phyloP scores from a whole-genome alignment of 2,329 filamentous ascomycete genomes.

The Pseudomassariella vexata region DNA sequence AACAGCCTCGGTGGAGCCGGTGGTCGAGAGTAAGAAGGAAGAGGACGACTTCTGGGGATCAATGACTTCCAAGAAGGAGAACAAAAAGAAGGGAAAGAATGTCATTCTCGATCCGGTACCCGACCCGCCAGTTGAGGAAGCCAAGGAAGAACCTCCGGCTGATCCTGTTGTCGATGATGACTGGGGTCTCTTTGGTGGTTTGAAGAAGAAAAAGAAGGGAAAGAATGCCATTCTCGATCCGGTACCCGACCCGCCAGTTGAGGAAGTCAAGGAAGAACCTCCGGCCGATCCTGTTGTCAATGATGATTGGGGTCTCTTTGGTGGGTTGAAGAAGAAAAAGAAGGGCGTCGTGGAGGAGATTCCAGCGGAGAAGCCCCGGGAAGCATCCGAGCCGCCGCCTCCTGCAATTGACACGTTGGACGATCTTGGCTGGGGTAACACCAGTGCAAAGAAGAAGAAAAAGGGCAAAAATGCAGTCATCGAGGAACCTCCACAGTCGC shows the following conservation, averaged over 20 bases:
- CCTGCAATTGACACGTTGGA: conserved; percentile 17
- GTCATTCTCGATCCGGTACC: conserved; percentile 15
- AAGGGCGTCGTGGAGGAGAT: conserved; percentile 17
- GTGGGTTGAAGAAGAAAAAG: conserved; percentile 36
- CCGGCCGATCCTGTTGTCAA: no score
- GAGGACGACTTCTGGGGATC: conserved; percentile 25
- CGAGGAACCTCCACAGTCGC: conserved; percentile 11
- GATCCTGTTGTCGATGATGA: conserved; percentile 17
- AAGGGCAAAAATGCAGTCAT: conserved; percentile 20
- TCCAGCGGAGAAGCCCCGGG: no score
- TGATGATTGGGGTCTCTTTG: conserved; percentile 24
- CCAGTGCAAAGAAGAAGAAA: conserved; percentile 27
- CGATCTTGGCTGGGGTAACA: conserved; percentile 11
- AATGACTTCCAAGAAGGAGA: conserved; percentile 17
- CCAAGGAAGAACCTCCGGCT: conserved; percentile 9
- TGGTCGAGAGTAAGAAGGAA: conserved; percentile 28
- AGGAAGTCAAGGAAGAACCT: conserved; percentile 7
- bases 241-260: conserved; percentile 18
- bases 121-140: conserved; percentile 14
- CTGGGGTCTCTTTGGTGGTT: conserved; percentile 21
- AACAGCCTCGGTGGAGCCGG: conserved; percentile 23
- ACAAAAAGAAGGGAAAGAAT: conserved; percentile 30
- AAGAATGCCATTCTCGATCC: conserved; percentile 18
- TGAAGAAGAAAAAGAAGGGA: conserved; percentile 41
- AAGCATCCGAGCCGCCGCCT: conserved; percentile 20